These are phyloP conservation scores for Kernera saxatilis DNA, from an alignment of 345 rosid species.

Conservation along the genomic window DNA sequence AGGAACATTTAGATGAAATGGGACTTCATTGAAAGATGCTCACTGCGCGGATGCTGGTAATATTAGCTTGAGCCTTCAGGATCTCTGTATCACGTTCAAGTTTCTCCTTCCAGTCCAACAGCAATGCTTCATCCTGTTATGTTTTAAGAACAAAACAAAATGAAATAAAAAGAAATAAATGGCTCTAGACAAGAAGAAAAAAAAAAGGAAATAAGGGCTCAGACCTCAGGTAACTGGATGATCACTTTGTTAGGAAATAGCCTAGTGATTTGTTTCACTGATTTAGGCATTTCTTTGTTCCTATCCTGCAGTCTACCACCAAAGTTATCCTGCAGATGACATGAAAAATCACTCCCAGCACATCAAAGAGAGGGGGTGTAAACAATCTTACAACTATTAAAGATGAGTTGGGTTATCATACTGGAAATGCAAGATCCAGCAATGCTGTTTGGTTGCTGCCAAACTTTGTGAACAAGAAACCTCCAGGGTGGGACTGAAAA, in stretches of 20 bases:
- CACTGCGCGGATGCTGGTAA: slow-evolving; percentile 60
- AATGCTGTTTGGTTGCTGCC: slow-evolving; percentile 87
- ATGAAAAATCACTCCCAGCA: background rate
- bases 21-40: slow-evolving; percentile 28
- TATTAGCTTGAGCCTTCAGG: slow-evolving; percentile 70
- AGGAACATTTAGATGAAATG: background rate
- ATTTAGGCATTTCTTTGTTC: slow-evolving; percentile 78
- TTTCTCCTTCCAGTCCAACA: slow-evolving; percentile 89
- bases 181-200: background rate
- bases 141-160: slow-evolving; percentile 14
- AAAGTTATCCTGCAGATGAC: slow-evolving; percentile 67
- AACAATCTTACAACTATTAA: background rate
- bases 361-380: background rate
- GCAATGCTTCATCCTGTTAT: slow-evolving; percentile 76
- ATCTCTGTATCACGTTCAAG: slow-evolving; percentile 89
- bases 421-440: slow-evolving; percentile 90
- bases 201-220: background rate
- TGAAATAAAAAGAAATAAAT: background rate
- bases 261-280: slow-evolving; percentile 76
- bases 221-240: slow-evolving; percentile 88
- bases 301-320: slow-evolving; percentile 74
- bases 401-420: slow-evolving; percentile 26
- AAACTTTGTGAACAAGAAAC: slow-evolving; percentile 86
- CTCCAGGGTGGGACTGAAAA: slow-evolving; percentile 81
- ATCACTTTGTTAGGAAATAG: slow-evolving; percentile 96